Evolutionary conservation across 176 grass and related monocot species (phyloP), one percentile per base, ranked within the genome.

Genomic region (Alopecurus myosuroides): DNA sequence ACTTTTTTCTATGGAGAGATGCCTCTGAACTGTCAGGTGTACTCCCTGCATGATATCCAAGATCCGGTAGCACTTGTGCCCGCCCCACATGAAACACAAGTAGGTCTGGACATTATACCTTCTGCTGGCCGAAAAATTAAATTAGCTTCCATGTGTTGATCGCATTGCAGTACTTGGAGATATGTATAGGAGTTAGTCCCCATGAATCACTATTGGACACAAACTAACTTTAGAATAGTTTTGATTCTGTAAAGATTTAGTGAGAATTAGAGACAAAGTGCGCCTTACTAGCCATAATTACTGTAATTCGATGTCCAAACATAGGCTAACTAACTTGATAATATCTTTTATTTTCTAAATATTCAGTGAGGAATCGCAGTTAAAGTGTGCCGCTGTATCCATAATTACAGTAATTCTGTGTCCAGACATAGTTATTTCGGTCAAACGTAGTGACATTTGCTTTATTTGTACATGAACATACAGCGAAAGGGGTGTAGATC

Each of bases 21-120:
- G n/a, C n/a, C 23, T 46, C 14, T 48, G 28, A 58, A 70, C 58
- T 44, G 9, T 61, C 13, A 30, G 70, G 19, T 70, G 40, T 35
- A 40, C 66, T 87, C 49, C 19, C 11, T 81, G 58, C 37, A 94
- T 92, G 94, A 94, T 97, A 56, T 70, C 94, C 7, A 90, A 89
- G 80, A 91, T 97, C 81, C 84, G 90, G 29, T 97, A 94, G 52
- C 84, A 92, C 78, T 33, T 94, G 62, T 94, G 90, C 66, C 94
- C 94, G 33, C 77, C 86, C 44, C 88, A 91, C 79, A 81, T 97
- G 81, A 97, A 94, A 88, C 92, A 97, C 56, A 89, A 88, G 50
- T 77, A 87, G 19, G 94, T 97, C 80, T 97, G 90, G 92, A 87
- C 78, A 73, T 86, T 97, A 80, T 46, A n/a, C n/a, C n/a, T n/a